Evolutionary conservation across 306 rosid genomes (phyloP), one percentile per base, ranked within the genome.

Genomic region (Glycine latifolia): DNA sequence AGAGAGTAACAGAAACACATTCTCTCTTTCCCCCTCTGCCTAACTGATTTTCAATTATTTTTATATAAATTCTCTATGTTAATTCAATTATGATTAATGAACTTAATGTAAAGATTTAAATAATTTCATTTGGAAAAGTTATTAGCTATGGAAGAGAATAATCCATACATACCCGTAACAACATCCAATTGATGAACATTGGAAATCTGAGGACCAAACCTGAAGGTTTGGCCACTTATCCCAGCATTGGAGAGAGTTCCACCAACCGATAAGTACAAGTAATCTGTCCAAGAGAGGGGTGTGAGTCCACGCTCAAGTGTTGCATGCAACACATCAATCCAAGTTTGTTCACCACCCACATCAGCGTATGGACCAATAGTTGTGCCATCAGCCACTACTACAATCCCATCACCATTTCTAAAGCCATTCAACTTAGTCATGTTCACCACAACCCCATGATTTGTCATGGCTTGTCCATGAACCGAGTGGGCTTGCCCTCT

Each of bases 231-330:
- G n/a, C 99, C 99, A 52, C 99, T 89, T 3, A 95, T 89, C 9
- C 99, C 98, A 11, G 99, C 99, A 56, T 93, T 93, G 14, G 96
- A 93, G 68, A 95, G 90, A 3, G 98, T 95, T 16, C 99, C 99
- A 9, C 96, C 99, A 26, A 91, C 93, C 2, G 90, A 90, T 26
- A 96, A 56, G 73, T 67, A 81, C 85, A 96, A 85, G 48, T 93
- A 96, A 43, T 96, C 98, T 15, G 94, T 90, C 99, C 97, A 96
- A 4, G 97, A 88, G 1, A 86, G 85, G 0, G 97, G 98, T 0
- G 97, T 59, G 1, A 90, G 83, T 0, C 98, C 97, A 60, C 17
- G 60, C 10, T 79, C 60, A 3, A 88, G 86, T 1, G 92, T 76
- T 39, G 88, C 91, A 77, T 73, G 84, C 79, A 96, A 55, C 6